Conservation (phyloP, 345 rosid genomes). For the Adansonia digitata region DNA sequence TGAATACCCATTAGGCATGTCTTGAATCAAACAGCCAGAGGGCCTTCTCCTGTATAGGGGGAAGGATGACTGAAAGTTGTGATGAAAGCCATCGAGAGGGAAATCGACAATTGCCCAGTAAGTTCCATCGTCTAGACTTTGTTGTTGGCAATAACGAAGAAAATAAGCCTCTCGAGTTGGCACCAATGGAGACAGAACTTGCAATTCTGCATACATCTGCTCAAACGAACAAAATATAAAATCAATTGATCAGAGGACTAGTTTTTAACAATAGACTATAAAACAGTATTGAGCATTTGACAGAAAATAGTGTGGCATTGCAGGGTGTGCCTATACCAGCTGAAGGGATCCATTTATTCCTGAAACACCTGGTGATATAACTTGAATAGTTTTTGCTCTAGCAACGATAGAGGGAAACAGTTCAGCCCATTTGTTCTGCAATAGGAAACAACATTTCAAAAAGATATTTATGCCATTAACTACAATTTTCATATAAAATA, state of each 20-base stretch:
- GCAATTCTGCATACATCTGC: conserved; percentile 84
- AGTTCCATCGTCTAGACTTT: conserved; percentile 48
- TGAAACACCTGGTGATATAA: conserved; percentile 51
- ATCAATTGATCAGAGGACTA: not conserved
- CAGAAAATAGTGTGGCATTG: no score
- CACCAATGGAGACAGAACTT: conserved; percentile 69
- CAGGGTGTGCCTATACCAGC: conserved; percentile 47
- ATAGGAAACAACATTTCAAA: not conserved
- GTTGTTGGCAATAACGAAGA: conserved; percentile 78
- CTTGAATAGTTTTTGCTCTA: conserved; percentile 76
- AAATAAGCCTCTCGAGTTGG: conserved; percentile 74
- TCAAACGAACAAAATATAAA: conserved; percentile 6
- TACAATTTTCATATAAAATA: no score
- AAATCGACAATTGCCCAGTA: conserved; percentile 73
- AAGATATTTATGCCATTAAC: not conserved
- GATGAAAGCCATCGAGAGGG: conserved; percentile 57
- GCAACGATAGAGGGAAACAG: conserved; percentile 86
- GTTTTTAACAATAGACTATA: not conserved
- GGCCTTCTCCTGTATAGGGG: conserved; percentile 61
- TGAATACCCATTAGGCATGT: conserved; percentile 90
- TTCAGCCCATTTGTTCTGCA: conserved; percentile 82
- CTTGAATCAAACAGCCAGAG: conserved; percentile 87
- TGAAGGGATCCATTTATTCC: conserved; percentile 78
- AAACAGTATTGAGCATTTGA: no score
- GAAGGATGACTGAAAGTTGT: conserved; percentile 37